phyloP scores from a whole-genome alignment of 371 early-diverging fungal genomes.

The Fennellomyces sp. region DNA sequence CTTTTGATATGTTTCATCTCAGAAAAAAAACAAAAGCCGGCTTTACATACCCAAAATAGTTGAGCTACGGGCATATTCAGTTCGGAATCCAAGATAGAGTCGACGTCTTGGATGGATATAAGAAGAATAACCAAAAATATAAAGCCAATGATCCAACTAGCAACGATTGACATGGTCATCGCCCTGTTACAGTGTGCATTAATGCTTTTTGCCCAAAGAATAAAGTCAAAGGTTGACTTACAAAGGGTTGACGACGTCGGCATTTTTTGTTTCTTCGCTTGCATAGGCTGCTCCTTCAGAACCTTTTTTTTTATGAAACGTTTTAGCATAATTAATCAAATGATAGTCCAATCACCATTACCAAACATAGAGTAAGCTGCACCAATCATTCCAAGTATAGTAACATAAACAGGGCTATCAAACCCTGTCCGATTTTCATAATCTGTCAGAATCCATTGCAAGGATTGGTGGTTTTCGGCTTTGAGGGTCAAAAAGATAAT shows the following conservation, averaged over 20 bases:
- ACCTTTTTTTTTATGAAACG: conserved; percentile 19
- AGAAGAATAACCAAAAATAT: conserved; percentile 34
- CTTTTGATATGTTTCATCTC: neutral
- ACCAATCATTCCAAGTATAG: conserved; percentile 45
- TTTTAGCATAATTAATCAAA: neutral
- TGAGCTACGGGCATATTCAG: conserved; percentile 47
- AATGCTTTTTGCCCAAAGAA: neutral
- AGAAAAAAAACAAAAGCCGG: neutral
- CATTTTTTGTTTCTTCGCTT: conserved; percentile 50
- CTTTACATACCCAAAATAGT: conserved; percentile 33
- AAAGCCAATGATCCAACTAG: conserved; percentile 43
- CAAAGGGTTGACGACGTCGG: conserved; percentile 43
- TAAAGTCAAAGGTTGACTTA: conserved; percentile 10
- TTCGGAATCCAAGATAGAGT: conserved; percentile 27
- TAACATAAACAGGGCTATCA: conserved; percentile 36
- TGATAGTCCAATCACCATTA: conserved; percentile 19
- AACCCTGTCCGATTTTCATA: conserved; percentile 50
- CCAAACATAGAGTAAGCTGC: conserved; percentile 50
- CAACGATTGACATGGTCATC: conserved; percentile 39
- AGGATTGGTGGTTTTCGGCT: conserved; percentile 22
- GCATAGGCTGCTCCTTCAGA: conserved; percentile 45
- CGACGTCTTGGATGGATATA: conserved; percentile 47
- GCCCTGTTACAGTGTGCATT: conserved; percentile 20
- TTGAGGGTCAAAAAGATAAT: conserved; percentile 21
- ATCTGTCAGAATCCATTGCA: conserved; percentile 38